Evolutionary conservation across 768 basidiomycete genomes (phyloP).

Genomic region (Rhizopogon salebrosus): DNA sequence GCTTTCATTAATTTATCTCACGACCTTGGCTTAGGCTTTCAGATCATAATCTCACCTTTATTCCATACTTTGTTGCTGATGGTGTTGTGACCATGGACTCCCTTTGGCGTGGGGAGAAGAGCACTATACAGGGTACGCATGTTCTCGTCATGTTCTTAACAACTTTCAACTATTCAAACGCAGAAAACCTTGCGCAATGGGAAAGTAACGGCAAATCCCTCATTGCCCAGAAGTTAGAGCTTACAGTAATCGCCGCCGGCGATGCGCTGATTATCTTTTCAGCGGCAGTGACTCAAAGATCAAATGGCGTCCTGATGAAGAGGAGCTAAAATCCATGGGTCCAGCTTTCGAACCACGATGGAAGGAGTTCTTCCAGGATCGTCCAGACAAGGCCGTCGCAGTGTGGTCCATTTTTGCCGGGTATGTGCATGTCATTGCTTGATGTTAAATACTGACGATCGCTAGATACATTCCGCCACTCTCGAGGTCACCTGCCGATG

Average conservation of each 20-base stretch:
- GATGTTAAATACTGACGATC: neutral
- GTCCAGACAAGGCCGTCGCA: slow-evolving; percentile 53
- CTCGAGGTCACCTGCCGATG: neutral
- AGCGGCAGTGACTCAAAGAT: slow-evolving; percentile 53
- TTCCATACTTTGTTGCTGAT: slow-evolving; percentile 34
- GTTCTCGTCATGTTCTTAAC: neutral
- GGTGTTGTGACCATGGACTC: slow-evolving; percentile 45
- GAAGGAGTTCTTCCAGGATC: slow-evolving; percentile 43
- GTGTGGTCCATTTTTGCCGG: slow-evolving; percentile 40
- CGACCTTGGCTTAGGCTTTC: too few relatives aligned
- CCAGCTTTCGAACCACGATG: slow-evolving; percentile 44
- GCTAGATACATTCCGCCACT: neutral
- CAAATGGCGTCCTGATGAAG: slow-evolving; percentile 46
- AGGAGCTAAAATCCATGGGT: slow-evolving; percentile 46
- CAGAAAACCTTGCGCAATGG: slow-evolving; percentile 30
- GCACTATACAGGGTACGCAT: slow-evolving; percentile 34
- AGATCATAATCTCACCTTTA: slow-evolving; percentile 27
- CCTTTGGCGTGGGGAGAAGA: slow-evolving; percentile 35
- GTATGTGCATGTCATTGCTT: slow-evolving; percentile 18
- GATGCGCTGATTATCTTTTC: neutral
- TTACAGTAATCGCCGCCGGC: neutral
- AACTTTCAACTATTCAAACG: neutral
- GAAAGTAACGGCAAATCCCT: slow-evolving; percentile 37
- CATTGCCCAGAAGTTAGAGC: slow-evolving; percentile 53
- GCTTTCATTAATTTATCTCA: neutral